These are phyloP conservation scores for Vanderwaltozyma polyspora DNA, from an alignment of 805 yeast genomes.

Conservation along the genomic window DNA sequence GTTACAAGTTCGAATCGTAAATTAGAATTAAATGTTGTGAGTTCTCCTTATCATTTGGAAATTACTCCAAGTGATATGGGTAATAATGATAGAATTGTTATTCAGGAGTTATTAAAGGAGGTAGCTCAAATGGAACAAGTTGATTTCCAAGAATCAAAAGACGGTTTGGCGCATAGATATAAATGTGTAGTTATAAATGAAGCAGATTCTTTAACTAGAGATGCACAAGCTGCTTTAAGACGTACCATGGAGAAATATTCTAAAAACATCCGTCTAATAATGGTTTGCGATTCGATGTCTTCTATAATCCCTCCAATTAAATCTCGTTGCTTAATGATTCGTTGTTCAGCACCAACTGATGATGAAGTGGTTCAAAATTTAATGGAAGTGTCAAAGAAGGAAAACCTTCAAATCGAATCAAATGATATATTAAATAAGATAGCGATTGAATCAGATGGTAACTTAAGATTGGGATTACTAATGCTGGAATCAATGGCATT, in stretches of 20 bases:
- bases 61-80: slow-evolving; percentile 97
- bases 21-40: slow-evolving; percentile 84
- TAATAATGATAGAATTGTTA: slow-evolving; percentile 85
- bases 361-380: slow-evolving; percentile 51
- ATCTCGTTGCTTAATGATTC: slow-evolving; percentile 80
- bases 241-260: slow-evolving; percentile 95
- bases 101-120: slow-evolving; percentile 87
- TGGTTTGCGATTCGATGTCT: slow-evolving; percentile 83
- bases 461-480: slow-evolving; percentile 66
- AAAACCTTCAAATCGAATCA: slow-evolving; percentile 34
- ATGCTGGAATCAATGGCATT: slow-evolving; percentile 73
- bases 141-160: slow-evolving; percentile 48
- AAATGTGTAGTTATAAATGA: slow-evolving; percentile 82
- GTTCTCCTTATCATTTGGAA: slow-evolving; percentile 83
- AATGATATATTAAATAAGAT: slow-evolving; percentile 39
- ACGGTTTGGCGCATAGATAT: slow-evolving; percentile 41
- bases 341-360: slow-evolving; percentile 70
- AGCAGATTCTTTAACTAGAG: slow-evolving; percentile 80
- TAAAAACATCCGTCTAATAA: slow-evolving; percentile 67
- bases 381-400: slow-evolving; percentile 43
- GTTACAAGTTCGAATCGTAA: slow-evolving; percentile 64
- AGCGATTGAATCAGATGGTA: slow-evolving; percentile 49
- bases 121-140: slow-evolving; percentile 93
- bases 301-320: slow-evolving; percentile 89
- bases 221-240: slow-evolving; percentile 92